These are phyloP conservation scores for Wakefieldia striispora DNA, from an alignment of 768 basidiomycete species.

Conservation along the genomic window DNA sequence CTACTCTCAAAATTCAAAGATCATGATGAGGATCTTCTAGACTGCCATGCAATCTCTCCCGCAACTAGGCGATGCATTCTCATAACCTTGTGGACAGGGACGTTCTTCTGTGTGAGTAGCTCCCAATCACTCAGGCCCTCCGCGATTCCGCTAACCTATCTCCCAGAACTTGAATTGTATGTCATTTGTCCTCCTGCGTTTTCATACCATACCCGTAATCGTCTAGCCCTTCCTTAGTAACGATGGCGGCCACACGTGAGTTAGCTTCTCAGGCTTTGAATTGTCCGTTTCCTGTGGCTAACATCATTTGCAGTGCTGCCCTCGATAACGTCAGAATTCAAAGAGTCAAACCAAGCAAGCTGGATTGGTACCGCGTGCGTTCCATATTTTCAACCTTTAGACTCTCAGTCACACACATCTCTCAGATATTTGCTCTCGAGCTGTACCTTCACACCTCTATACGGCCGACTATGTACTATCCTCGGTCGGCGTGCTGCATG, in stretches of 20 bases:
- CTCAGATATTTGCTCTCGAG: conserved; percentile 14
- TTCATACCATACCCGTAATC: too few relatives aligned
- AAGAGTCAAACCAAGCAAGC: conserved; percentile 23
- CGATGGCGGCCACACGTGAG: conserved; percentile 22
- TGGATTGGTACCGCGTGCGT: conserved; percentile 25
- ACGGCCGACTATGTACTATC: conserved; percentile 17
- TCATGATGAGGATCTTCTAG: too few relatives aligned
- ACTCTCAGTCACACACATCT: not conserved
- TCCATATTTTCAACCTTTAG: not conserved
- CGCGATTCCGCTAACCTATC: too few relatives aligned
- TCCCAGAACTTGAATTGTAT: too few relatives aligned
- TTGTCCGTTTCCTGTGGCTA: too few relatives aligned
- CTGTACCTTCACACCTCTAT: conserved; percentile 19
- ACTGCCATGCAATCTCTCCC: too few relatives aligned
- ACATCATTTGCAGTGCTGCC: conserved; percentile 3
- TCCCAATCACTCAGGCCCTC: too few relatives aligned
- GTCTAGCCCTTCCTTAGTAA: conserved; percentile 3
- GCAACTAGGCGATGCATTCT: conserved; percentile 58
- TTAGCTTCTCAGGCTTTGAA: not conserved
- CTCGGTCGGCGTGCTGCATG: conserved; percentile 13
- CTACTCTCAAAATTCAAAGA: too few relatives aligned
- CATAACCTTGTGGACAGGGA: conserved; percentile 63
- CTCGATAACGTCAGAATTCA: conserved; percentile 21
- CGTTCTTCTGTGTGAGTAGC: conserved; percentile 61
- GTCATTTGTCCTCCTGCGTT: too few relatives aligned